phyloP scores from a whole-genome alignment of 768 basidiomycete species.

The Cyathus striatus region DNA sequence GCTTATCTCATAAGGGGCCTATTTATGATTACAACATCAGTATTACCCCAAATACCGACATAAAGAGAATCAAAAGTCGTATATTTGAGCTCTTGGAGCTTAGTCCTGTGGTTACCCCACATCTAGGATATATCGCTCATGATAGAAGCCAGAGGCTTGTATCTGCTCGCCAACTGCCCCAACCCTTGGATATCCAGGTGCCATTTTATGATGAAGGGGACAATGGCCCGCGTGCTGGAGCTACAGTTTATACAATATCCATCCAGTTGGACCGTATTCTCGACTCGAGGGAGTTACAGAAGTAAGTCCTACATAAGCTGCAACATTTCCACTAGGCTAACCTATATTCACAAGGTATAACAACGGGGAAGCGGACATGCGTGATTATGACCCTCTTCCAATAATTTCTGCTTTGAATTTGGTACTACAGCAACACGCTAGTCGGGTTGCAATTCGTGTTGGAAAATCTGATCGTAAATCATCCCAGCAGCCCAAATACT shows the following conservation, averaged over 20 bases:
- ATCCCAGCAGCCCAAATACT: no score
- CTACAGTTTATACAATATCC: constrained; percentile 35
- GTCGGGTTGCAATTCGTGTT: constrained; percentile 41
- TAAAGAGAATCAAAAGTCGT: constrained; percentile 39
- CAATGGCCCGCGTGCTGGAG: constrained; percentile 23
- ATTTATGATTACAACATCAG: constrained; percentile 55
- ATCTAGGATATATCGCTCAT: constrained; percentile 44
- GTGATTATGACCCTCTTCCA: constrained; percentile 43
- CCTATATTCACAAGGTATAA: constrained; percentile 43
- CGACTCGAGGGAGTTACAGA: no score
- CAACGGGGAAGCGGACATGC: constrained; percentile 36
- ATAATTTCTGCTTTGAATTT: constrained; percentile 56
- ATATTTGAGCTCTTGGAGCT: constrained; percentile 53
- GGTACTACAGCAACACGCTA: constrained; percentile 44
- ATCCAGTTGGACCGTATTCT: constrained; percentile 39
- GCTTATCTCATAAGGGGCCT: constrained; percentile 40
- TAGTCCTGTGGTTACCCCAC: constrained; percentile 24
- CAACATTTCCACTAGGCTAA: no score
- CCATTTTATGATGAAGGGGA: constrained; percentile 39
- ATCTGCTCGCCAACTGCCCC: constrained; percentile 37
- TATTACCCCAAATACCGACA: constrained; percentile 41
- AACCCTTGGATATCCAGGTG: constrained; percentile 35
- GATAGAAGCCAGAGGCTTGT: constrained; percentile 44
- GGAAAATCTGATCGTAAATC: no score
- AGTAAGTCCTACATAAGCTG: no score